A percentile compares a stretch with the other conserved stretches of the same genome.
Conservation (phyloP, 495 filamentous ascomycete species). For the Xylaria intraflava region DNA sequence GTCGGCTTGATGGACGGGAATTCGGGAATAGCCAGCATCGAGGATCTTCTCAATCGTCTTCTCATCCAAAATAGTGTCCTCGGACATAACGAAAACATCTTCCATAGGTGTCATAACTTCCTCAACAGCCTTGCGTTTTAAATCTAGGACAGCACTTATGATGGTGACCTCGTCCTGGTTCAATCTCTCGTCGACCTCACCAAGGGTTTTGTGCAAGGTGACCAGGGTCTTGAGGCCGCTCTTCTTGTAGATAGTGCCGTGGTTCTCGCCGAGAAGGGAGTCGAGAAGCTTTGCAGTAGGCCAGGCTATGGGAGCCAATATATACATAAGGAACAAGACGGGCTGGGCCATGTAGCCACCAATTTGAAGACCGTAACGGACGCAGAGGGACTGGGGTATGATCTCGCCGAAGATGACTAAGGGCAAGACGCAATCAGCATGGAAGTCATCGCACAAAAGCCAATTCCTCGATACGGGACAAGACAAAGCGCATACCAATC, state of each 20-base stretch:
- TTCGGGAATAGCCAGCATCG: slow-evolving; percentile 87
- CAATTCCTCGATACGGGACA: neutral
- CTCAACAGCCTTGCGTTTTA: slow-evolving; percentile 93
- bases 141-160: slow-evolving; percentile 89
- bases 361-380: slow-evolving; percentile 94
- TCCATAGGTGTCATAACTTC: slow-evolving; percentile 98
- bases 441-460: neutral
- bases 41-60: slow-evolving; percentile 87
- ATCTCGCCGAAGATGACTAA: slow-evolving; percentile 96
- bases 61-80: slow-evolving; percentile 86
- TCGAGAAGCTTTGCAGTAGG: slow-evolving; percentile 88
- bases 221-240: slow-evolving; percentile 75
- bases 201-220: slow-evolving; percentile 85
- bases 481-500: slow-evolving; percentile 58
- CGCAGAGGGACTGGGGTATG: slow-evolving; percentile 91
- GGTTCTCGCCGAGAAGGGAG: slow-evolving; percentile 79
- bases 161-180: slow-evolving; percentile 98
- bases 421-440: neutral
- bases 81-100: slow-evolving; percentile 91
- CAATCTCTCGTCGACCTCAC: slow-evolving; percentile 77
- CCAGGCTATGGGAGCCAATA: slow-evolving; percentile 80
- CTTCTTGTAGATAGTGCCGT: slow-evolving; percentile 94
- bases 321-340: slow-evolving; percentile 84
- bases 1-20: slow-evolving; percentile 84
- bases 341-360: slow-evolving; percentile 89